A percentile compares a stretch with the other conserved stretches of the same genome.
These are phyloP conservation scores for Allium sativum DNA, from an alignment of 106 monocot genomes.

Conservation along the genomic window DNA sequence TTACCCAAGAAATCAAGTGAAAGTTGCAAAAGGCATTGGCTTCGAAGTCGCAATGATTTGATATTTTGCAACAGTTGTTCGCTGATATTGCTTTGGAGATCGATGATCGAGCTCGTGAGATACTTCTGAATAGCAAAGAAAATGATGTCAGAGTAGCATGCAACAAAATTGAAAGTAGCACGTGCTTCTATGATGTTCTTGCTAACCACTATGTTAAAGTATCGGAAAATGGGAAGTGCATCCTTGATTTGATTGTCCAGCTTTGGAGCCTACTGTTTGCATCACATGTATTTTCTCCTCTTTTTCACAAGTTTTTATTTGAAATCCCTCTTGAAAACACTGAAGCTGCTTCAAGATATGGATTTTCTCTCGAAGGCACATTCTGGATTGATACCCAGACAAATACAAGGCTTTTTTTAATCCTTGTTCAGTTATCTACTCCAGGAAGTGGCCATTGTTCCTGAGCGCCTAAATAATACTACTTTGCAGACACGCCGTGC, in stretches of 20 bases:
- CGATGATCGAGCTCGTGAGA: constrained; percentile 59
- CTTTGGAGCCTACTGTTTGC: constrained; percentile 92
- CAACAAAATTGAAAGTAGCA: constrained; percentile 13
- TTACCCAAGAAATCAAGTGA: constrained; percentile 61
- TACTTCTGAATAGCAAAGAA: constrained; percentile 49
- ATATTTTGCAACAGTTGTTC: constrained; percentile 54
- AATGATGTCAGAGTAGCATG: constrained; percentile 26
- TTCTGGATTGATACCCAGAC: no score
- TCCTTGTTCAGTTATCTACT: no score
- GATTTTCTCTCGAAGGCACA: constrained; percentile 96
- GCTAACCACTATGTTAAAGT: constrained; percentile 67
- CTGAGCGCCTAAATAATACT: no score
- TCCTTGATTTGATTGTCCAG: no score
- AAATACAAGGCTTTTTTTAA: no score
- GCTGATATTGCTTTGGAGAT: constrained; percentile 71
- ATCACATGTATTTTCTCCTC: no score
- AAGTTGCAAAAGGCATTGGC: constrained; percentile 65
- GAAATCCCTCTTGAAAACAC: constrained; percentile 69
- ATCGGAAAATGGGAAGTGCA: no score
- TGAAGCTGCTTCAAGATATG: constrained; percentile 59
- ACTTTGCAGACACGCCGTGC: no score
- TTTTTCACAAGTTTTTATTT: constrained; percentile 95
- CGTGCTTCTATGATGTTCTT: constrained; percentile 83
- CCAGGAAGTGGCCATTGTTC: no score
- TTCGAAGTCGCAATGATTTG: constrained; percentile 32